A percentile compares a stretch with the other conserved stretches of the same genome.
These are phyloP conservation scores for Berberis thunbergii DNA, from an alignment of 164 flowering plant species.

Conservation along the genomic window DNA sequence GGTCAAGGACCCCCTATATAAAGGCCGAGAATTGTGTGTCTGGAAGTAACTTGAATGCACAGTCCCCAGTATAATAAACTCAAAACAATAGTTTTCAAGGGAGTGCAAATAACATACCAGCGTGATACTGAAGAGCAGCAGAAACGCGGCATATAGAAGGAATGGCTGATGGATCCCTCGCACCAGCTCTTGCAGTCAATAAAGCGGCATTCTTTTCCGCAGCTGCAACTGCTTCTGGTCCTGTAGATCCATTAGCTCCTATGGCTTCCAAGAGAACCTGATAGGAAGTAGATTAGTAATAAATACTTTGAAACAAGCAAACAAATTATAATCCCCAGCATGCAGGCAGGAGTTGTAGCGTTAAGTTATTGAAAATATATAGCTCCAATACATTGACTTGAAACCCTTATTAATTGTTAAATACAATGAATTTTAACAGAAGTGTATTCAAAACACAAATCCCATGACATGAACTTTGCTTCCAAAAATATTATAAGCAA, in stretches of 20 bases:
- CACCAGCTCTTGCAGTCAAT: conserved; percentile 95
- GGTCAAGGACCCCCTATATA: too few relatives aligned
- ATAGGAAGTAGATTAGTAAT: not conserved
- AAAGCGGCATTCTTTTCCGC: conserved; percentile 94
- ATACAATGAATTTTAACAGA: too few relatives aligned
- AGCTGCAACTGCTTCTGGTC: conserved; percentile 83
- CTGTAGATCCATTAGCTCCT: conserved; percentile 72
- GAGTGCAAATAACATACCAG: conserved; percentile 39
- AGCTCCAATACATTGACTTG: too few relatives aligned
- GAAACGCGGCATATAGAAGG: conserved; percentile 97
- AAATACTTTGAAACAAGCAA: not conserved
- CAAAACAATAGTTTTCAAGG: not conserved
- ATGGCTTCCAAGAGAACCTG: conserved; percentile 92
- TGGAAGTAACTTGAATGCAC: too few relatives aligned
- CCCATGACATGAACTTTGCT: not conserved
- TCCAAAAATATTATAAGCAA: not conserved
- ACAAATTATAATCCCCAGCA: too few relatives aligned
- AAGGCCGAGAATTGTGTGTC: too few relatives aligned
- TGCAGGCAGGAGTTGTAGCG: too few relatives aligned
- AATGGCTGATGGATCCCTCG: conserved; percentile 96
- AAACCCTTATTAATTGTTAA: too few relatives aligned
- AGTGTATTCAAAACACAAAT: too few relatives aligned
- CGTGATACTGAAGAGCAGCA: conserved; percentile 85
- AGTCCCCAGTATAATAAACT: not conserved
- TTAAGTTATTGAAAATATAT: too few relatives aligned